Evolutionary conservation across 2,329 filamentous ascomycete species (phyloP), one percentile per base, ranked within the genome.

Genomic region (Eutypella sp.): DNA sequence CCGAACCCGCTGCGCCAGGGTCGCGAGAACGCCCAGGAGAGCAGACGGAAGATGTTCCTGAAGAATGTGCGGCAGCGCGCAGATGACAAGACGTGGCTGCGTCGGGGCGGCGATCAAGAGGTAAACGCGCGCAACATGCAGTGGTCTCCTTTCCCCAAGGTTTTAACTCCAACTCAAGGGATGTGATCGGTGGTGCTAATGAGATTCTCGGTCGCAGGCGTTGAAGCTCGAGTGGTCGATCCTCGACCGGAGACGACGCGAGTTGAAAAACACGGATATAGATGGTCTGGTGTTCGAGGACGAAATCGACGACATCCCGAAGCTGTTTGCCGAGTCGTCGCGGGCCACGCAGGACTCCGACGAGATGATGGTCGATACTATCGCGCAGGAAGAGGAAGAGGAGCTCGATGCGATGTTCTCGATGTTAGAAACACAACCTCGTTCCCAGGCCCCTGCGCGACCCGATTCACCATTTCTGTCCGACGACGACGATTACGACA

Each of bases 11-110:
- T 85, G 6, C 66, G 82, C 16, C 76, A 78, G 52, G 76, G 68
- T 49, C 74, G 79, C 42, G 79, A 89, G 59, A 79, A 79, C 16
- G 72, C 73, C 1, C 79, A 82, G 45, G 82, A 88, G 59, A 72
- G 76, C 44, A 71, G 87, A 47, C 72, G 87, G 40, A 77, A 78
- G 25, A 69, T 85, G 46, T 92, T 92, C 56, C 67, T 92, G 48
- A 79, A 82, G 59, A 85, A 75, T 42, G 81, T 86, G 16, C 72
- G 79, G 47, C 75, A 81, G 56, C 74, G 78, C 34, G 69, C 74
- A 3, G 79, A 85, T 36, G 79, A 86, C 23, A 75, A 70, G 56
- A 67, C 69, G 19, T 85, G 81, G 74, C 72, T 78, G 55, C 70
- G 75, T 42, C 70, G 82, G 52, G 81, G 82, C 22, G 80, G 82